Evolutionary conservation across 2,329 filamentous ascomycete genomes (phyloP).

Genomic region (Hypoxylon sp.): DNA sequence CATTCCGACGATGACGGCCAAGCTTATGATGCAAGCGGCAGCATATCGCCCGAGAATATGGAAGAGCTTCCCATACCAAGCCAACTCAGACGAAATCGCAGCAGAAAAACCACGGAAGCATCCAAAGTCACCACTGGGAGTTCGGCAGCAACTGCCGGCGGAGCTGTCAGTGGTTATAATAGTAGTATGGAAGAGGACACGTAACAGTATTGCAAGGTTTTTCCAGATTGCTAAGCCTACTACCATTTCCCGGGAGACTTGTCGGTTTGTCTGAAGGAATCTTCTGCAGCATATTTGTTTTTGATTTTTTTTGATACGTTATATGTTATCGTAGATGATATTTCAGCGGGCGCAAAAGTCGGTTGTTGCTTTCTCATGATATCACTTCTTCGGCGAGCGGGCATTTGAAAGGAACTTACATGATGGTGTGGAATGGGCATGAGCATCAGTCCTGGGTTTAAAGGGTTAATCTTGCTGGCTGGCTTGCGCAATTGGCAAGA

Average conservation of each 20-base stretch:
- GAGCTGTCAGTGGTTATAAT: constrained; percentile 79
- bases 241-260: neutral
- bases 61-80: constrained; percentile 81
- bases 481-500: neutral
- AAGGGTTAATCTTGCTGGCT: constrained; percentile 7
- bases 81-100: constrained; percentile 79
- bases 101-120: constrained; percentile 80
- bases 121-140: constrained; percentile 93
- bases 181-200: constrained; percentile 84
- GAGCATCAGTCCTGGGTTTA: neutral
- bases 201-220: constrained; percentile 13
- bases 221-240: neutral
- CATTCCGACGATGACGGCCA: constrained; percentile 78
- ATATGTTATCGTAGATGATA: neutral
- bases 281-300: neutral
- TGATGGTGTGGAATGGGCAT: neutral
- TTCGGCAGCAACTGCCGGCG: constrained; percentile 79
- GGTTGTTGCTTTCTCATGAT: constrained; percentile 21
- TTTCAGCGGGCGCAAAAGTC: constrained; percentile 26
- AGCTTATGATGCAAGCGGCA: constrained; percentile 80
- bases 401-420: neutral
- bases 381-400: constrained; percentile 5
- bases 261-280: neutral
- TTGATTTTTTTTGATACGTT: constrained; percentile 11
- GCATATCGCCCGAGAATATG: constrained; percentile 78